Base-by-base conservation (phyloP, 306 rosid species). In the Vachellia collinsii region DNA sequence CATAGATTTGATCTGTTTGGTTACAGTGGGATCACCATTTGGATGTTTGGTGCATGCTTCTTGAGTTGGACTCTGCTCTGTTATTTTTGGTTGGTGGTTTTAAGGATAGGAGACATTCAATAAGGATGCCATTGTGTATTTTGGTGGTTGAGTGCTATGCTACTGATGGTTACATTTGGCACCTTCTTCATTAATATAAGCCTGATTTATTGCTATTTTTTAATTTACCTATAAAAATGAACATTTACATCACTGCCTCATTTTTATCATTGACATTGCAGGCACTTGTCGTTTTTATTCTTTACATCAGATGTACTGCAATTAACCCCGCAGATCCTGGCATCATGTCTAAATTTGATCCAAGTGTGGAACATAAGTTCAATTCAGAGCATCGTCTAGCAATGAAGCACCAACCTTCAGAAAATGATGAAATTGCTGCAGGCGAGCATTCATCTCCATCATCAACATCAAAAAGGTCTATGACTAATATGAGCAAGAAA, bases 301-400 rank as follows among this genome's bases (percentile, higher is more conserved):
- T 94, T 85, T 94, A 94, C 70, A 84, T 90, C 70, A 91, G 99
- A 82, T 94, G 97, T 79, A 94, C 99, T 37, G 99, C 99, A 75
- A 94, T 94, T 75, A 94, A 94, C 86, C 99, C 99, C 43, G 97
- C 99, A 8, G 99, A 94, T 88, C 97, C 99, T 6, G 97, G 99
- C 82, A 94, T 94, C 68, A 93, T 94, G 95, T 89, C 89, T 79
- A 91, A 85, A 84, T 94, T 93, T 86, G 89, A 88, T 47, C 83
- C 83, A 72, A 83, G 88, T 66, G 74, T 47, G 44, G 77, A 77
- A 74, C 86, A 89, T 83, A 84, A 39, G 62, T 74, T 79, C 53
- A 78, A 82, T 54, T 64, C 87, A 50, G 82, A 89, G 80, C 91
- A 74, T 77, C 87, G 74, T 78, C 80, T 90, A 76, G 84, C 91